These are phyloP conservation scores for Dillenia turbinata DNA, from an alignment of 164 flowering plant species.

Conservation along the genomic window DNA sequence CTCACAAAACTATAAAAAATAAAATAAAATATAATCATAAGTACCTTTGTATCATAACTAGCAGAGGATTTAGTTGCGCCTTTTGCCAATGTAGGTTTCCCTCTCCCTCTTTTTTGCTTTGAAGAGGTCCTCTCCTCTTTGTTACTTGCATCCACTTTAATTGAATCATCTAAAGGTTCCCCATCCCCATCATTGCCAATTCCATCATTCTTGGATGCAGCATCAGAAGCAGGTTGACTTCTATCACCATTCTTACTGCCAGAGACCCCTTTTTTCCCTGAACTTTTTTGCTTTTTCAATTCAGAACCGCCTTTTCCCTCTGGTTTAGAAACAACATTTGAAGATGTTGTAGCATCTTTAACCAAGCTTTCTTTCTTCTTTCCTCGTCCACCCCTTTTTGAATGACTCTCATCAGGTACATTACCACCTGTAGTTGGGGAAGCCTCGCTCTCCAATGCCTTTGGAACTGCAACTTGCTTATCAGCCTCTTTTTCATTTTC, in stretches of 20 bases:
- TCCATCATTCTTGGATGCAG: conserved; percentile 26
- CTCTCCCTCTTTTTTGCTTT: conserved; percentile 24
- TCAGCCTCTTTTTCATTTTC: conserved; percentile 26
- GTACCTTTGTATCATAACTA: neutral
- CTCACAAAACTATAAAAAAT: neutral
- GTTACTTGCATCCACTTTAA: conserved; percentile 18
- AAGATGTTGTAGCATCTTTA: conserved; percentile 17
- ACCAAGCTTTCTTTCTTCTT: conserved; percentile 29
- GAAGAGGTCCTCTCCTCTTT: conserved; percentile 18
- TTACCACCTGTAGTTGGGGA: conserved; percentile 22
- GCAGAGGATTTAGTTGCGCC: conserved; percentile 18
- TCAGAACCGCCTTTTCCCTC: conserved; percentile 40
- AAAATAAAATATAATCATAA: neutral
- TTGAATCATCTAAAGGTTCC: conserved; percentile 17
- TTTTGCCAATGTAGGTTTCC: conserved; percentile 25
- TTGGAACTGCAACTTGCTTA: conserved; percentile 18
- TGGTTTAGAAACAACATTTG: conserved; percentile 25
- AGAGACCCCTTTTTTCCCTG: conserved; percentile 30
- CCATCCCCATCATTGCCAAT: conserved; percentile 31
- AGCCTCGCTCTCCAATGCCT: conserved; percentile 19
- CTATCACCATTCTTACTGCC: conserved; percentile 24
- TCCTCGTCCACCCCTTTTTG: conserved; percentile 26
- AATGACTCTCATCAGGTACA: conserved; percentile 23
- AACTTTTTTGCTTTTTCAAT: conserved; percentile 17
- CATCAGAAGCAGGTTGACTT: conserved; percentile 15